phyloP scores from a whole-genome alignment of 345 rosid species.

The Hibiscus syriacus region DNA sequence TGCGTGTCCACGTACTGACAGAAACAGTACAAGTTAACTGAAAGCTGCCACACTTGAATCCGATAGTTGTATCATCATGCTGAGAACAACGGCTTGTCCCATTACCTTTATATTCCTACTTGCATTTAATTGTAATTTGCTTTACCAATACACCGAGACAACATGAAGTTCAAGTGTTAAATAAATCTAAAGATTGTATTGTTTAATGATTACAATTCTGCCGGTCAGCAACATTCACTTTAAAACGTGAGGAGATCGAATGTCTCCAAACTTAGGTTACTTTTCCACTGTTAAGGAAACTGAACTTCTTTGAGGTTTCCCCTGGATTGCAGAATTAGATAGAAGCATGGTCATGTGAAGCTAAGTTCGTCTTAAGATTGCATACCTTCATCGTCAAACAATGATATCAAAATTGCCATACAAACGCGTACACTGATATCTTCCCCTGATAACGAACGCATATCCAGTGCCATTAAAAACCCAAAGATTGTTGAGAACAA shows the following conservation, averaged over 20 bases:
- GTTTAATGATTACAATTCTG: too few species aligned
- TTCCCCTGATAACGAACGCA: too few species aligned
- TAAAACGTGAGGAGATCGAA: too few species aligned
- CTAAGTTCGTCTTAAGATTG: neutral
- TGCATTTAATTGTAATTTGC: constrained; percentile 7
- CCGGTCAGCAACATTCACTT: too few species aligned
- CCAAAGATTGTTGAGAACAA: neutral
- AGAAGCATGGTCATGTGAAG: too few species aligned
- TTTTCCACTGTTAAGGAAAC: constrained; percentile 41
- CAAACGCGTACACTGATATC: constrained; percentile 77
- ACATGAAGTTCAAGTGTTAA: neutral
- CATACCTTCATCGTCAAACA: constrained; percentile 63
- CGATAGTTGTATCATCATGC: constrained; percentile 11
- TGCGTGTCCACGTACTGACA: constrained; percentile 15
- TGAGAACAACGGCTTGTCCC: constrained; percentile 7
- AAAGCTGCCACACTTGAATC: constrained; percentile 17
- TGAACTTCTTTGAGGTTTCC: constrained; percentile 83
- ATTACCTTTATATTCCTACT: constrained; percentile 1
- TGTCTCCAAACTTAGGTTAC: neutral
- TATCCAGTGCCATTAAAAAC: neutral
- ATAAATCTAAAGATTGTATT: too few species aligned
- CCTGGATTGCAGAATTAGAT: constrained; percentile 79
- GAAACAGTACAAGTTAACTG: neutral
- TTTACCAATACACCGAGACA: neutral
- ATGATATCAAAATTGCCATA: constrained; percentile 67